phyloP scores from a whole-genome alignment of 352 stramenopile species.

The Pythium sp. region DNA sequence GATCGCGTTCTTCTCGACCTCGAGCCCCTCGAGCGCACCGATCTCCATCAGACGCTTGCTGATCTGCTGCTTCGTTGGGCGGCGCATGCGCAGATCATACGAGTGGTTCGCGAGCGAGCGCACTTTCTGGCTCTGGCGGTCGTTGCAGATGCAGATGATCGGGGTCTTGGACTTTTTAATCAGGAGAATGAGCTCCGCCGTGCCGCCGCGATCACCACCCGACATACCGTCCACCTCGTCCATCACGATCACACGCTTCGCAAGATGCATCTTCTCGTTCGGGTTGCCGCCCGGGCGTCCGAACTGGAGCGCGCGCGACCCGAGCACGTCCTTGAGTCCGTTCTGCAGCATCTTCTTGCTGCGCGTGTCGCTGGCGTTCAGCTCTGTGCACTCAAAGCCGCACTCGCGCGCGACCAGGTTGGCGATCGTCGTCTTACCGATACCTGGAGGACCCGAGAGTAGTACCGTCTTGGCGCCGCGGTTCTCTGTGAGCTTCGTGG shows the following conservation, averaged over 20 bases:
- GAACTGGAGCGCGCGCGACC: slow-evolving; percentile 92
- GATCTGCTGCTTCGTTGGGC: too few species aligned
- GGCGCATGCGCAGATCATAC: slow-evolving; percentile 95
- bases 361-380: slow-evolving; percentile 98
- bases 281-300: slow-evolving; percentile 28
- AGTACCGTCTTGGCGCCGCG: slow-evolving; percentile 92
- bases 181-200: slow-evolving; percentile 97
- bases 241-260: slow-evolving; percentile 96
- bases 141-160: slow-evolving; percentile 99
- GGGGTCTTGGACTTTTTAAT: slow-evolving; percentile 98
- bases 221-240: slow-evolving; percentile 99
- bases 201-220: slow-evolving; percentile 94
- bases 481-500: slow-evolving; percentile 82
- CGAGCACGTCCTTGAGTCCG: slow-evolving; percentile 90
- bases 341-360: slow-evolving; percentile 96
- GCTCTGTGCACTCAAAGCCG: slow-evolving; percentile 92
- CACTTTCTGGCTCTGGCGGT: slow-evolving; percentile 95
- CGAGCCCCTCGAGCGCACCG: too few species aligned
- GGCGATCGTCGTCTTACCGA: slow-evolving; percentile 96
- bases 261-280: slow-evolving; percentile 57
- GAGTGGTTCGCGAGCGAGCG: slow-evolving; percentile 96
- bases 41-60: too few species aligned
- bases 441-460: slow-evolving; percentile 95
- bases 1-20: too few species aligned
- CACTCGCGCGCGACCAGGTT: slow-evolving; percentile 89